These are phyloP conservation scores for Meripilus lineatus DNA, from an alignment of 1,284 basidiomycete genomes.

Conservation along the genomic window DNA sequence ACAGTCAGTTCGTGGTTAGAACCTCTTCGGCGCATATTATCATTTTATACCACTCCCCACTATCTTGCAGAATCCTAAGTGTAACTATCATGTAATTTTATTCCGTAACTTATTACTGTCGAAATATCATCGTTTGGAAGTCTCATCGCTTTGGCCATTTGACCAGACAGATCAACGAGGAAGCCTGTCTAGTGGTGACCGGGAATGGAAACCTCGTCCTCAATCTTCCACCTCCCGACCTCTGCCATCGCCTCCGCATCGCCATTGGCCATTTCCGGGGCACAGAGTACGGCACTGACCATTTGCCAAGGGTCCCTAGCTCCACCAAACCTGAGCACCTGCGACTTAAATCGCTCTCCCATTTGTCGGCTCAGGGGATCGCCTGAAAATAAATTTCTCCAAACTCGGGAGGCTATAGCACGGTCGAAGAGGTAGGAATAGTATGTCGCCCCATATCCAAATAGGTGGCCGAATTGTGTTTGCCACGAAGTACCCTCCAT, in stretches of 20 bases:
- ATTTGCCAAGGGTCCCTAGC: conserved; percentile 93
- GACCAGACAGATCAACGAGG: too few species aligned
- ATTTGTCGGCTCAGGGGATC: conserved; percentile 59
- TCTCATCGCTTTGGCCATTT: too few species aligned
- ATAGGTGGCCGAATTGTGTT: conserved; percentile 93
- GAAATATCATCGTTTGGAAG: too few species aligned
- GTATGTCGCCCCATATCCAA: conserved; percentile 96
- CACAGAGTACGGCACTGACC: conserved; percentile 71
- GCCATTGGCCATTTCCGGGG: conserved; percentile 60
- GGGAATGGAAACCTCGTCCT: conserved; percentile 46
- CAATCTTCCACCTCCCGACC: conserved; percentile 84
- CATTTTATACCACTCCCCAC: too few species aligned
- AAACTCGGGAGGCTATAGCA: conserved; percentile 90
- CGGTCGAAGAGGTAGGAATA: conserved; percentile 97
- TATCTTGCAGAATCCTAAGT: too few species aligned
- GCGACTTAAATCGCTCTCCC: conserved; percentile 78
- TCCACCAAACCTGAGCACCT: conserved; percentile 81
- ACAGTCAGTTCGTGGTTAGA: too few species aligned
- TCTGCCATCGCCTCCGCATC: conserved; percentile 82
- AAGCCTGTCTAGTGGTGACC: conserved; percentile 19
- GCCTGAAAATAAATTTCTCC: conserved; percentile 68
- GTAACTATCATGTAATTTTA: too few species aligned
- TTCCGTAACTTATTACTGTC: too few species aligned
- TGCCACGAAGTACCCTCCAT: conserved; percentile 87
- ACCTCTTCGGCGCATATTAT: too few species aligned